A percentile compares a stretch with the other conserved stretches of the same genome.
These are phyloP conservation scores for Skeletonema marinoi DNA, from an alignment of 108 stramenopile species.

Conservation along the genomic window DNA sequence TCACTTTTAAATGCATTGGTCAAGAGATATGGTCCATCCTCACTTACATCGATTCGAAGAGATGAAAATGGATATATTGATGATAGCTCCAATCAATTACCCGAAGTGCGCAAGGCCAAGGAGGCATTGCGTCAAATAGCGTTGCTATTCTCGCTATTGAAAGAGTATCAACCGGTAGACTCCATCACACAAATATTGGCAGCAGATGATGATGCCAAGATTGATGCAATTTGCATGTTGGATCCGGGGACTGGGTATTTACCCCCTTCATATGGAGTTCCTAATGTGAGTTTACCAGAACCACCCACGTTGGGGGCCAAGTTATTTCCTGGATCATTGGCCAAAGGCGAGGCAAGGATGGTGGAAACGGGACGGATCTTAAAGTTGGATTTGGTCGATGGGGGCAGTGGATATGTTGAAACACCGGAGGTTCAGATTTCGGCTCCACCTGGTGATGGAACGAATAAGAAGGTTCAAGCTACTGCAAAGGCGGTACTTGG, in stretches of 20 bases:
- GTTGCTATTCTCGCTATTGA: constrained; percentile 75
- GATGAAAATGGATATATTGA: constrained; percentile 28
- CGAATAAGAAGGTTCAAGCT: constrained; percentile 31
- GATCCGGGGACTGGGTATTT: constrained; percentile 75
- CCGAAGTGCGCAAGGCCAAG: constrained; percentile 53
- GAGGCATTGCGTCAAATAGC: constrained; percentile 86
- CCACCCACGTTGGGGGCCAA: constrained; percentile 48
- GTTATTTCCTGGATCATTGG: constrained; percentile 40
- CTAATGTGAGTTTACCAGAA: constrained; percentile 63
- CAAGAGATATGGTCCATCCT: constrained; percentile 57
- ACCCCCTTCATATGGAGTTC: constrained; percentile 62
- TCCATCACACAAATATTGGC: constrained; percentile 69
- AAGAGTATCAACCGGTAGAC: constrained; percentile 73
- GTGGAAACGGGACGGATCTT: constrained; percentile 67
- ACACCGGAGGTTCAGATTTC: constrained; percentile 67
- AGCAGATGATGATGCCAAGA: constrained; percentile 76
- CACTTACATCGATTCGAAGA: constrained; percentile 17
- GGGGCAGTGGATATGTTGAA: constrained; percentile 68
- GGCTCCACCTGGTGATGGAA: constrained; percentile 24
- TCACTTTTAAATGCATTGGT: constrained; percentile 22
- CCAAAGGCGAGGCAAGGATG: constrained; percentile 67
- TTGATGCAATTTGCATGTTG: constrained; percentile 51
- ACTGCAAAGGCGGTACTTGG: constrained; percentile 67
- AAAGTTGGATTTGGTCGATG: constrained; percentile 63
- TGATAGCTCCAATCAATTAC: not conserved